Conservation (phyloP, 257 asterid genomes). For the Przewalskia tangutica region DNA sequence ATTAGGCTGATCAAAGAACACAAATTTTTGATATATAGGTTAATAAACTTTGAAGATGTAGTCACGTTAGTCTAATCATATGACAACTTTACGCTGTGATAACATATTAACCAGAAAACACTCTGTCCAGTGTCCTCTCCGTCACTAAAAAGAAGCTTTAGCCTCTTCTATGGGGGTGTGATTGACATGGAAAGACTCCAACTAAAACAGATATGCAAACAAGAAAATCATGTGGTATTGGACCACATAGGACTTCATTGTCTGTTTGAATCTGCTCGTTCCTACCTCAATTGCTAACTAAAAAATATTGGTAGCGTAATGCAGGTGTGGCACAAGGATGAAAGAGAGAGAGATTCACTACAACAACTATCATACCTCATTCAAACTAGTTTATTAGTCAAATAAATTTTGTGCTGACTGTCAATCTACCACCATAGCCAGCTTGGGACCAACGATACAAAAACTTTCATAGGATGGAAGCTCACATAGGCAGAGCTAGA, state of each 20-base stretch:
- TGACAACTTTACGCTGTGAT: not conserved
- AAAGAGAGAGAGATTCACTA: not conserved
- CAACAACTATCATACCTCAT: not conserved
- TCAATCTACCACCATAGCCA: not conserved
- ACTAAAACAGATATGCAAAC: not conserved
- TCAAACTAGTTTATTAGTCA: not conserved
- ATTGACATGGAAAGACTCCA: not conserved
- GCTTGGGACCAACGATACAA: not conserved
- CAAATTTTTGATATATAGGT: not conserved
- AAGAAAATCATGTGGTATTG: not conserved
- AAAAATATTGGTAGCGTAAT: not conserved
- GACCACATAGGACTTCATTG: not conserved
- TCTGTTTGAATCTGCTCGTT: not conserved
- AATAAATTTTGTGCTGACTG: not conserved
- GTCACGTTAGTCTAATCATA: not conserved
- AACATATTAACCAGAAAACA: not conserved
- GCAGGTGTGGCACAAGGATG: not conserved
- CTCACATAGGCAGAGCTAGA: not conserved
- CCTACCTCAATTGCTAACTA: not conserved
- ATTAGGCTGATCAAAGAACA: constrained; percentile 51
- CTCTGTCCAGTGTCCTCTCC: not conserved
- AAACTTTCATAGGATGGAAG: not conserved
- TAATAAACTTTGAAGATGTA: not conserved
- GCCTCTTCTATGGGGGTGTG: not conserved
- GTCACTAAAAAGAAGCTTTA: not conserved